phyloP scores from a whole-genome alignment of 164 flowering plant genomes.

The Sedum album region DNA sequence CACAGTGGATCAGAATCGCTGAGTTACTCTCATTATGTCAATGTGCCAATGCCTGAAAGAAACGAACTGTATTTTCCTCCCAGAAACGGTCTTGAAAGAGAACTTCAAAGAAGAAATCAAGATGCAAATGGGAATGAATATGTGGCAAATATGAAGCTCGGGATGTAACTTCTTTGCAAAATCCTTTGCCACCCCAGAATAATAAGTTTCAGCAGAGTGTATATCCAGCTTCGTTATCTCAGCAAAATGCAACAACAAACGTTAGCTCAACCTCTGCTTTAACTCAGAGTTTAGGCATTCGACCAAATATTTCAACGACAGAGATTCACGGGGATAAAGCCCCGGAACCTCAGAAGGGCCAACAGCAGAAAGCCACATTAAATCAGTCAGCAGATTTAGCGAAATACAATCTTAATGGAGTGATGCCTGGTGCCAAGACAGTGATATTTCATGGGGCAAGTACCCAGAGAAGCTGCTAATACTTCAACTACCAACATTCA shows the following conservation, averaged over 20 bases:
- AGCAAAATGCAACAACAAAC: slow-evolving; percentile 7
- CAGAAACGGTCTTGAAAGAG: not conserved
- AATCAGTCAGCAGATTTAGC: not conserved
- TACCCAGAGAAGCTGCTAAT: not conserved
- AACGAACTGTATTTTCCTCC: slow-evolving; percentile 3
- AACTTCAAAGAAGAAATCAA: not conserved
- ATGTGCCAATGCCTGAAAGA: not conserved
- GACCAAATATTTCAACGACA: not conserved
- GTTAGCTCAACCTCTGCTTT: slow-evolving; percentile 2
- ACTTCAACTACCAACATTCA: slow-evolving; percentile 6
- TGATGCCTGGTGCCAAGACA: slow-evolving; percentile 9
- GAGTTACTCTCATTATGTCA: slow-evolving; percentile 11
- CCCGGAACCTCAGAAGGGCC: not conserved
- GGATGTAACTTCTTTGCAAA: not conserved
- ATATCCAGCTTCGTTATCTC: slow-evolving; percentile 9
- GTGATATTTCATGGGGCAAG: not conserved
- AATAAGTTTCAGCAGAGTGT: slow-evolving; percentile 1
- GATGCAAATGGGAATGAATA: not conserved
- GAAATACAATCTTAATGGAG: slow-evolving; percentile 1
- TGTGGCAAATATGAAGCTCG: not conserved
- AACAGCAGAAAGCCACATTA: not conserved
- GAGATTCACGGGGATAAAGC: not conserved
- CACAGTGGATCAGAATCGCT: slow-evolving; percentile 9
- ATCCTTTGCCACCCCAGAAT: not conserved
- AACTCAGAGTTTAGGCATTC: slow-evolving; percentile 1